These are phyloP conservation scores for Cyclocybe aegerita DNA, from an alignment of 768 basidiomycete species.

Conservation along the genomic window DNA sequence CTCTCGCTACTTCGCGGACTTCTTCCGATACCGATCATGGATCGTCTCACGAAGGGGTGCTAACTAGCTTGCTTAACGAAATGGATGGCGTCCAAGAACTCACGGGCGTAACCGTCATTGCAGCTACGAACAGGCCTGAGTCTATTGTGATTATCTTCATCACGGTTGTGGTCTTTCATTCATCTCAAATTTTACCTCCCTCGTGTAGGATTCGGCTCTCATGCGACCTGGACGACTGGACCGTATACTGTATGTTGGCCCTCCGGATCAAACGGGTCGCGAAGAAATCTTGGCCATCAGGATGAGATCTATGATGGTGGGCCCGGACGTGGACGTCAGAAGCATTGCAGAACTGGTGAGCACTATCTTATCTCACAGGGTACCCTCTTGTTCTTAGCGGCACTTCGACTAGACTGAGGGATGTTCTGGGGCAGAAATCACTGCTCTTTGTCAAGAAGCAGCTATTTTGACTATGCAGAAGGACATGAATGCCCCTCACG, in stretches of 20 bases:
- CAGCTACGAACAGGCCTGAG: conserved; percentile 95
- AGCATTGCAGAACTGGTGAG: conserved; percentile 71
- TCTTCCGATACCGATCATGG: conserved; percentile 54
- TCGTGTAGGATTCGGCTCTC: conserved; percentile 81
- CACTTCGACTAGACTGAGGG: conserved; percentile 70
- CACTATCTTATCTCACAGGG: conserved; percentile 2
- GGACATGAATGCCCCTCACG: conserved; percentile 75
- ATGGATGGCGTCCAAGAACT: conserved; percentile 99
- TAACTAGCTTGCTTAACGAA: conserved; percentile 92
- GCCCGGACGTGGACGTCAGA: conserved; percentile 61
- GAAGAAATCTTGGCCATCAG: conserved; percentile 85
- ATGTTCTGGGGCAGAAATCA: conserved; percentile 95
- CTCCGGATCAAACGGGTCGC: conserved; percentile 77
- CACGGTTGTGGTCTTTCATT: background rate
- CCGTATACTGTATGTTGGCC: conserved; percentile 91
- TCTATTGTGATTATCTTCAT: conserved; percentile 52
- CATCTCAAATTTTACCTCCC: background rate
- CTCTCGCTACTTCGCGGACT: conserved; percentile 78
- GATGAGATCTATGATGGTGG: conserved; percentile 78
- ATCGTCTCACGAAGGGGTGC: conserved; percentile 79
- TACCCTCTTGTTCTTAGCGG: background rate
- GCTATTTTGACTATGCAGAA: conserved; percentile 90
- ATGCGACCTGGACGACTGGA: conserved; percentile 96
- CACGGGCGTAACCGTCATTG: conserved; percentile 91
- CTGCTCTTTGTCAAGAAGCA: conserved; percentile 93